A percentile compares a stretch with the other conserved stretches of the same genome.
Conservation (phyloP, 2,329 filamentous ascomycete species). For the Colletotrichum sp. region DNA sequence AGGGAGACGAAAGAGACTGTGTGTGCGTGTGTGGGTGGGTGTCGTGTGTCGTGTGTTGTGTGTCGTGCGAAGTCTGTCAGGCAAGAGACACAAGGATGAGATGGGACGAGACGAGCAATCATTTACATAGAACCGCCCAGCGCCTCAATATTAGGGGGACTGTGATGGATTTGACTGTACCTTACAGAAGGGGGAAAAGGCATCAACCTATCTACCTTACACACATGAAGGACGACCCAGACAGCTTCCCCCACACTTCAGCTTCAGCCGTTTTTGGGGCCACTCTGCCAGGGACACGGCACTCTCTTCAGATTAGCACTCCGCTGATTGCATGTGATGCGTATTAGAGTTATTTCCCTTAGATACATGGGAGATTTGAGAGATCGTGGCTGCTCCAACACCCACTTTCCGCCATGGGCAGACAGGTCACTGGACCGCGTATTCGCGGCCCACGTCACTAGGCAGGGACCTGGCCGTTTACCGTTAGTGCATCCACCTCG, state of each 20-base stretch:
- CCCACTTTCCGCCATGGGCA: neutral
- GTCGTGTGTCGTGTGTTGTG: neutral
- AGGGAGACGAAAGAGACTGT: neutral
- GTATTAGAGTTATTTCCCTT: neutral
- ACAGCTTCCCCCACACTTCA: neutral
- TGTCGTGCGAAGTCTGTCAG: neutral
- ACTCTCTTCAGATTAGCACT: neutral
- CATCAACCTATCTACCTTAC: neutral
- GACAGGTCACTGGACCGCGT: neutral
- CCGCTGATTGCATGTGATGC: neutral
- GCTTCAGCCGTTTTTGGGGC: neutral
- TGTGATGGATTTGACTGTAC: neutral
- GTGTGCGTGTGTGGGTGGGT: neutral
- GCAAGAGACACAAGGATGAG: neutral
- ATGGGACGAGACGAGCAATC: slow-evolving; percentile 7
- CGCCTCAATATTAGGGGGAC: neutral
- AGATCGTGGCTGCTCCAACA: neutral
- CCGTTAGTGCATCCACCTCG: neutral
- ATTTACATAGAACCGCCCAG: neutral
- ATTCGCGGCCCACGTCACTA: neutral
- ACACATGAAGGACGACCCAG: neutral
- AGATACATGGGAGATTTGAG: neutral
- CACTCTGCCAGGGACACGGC: neutral
- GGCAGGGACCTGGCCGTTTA: neutral
- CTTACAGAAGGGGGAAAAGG: neutral